These are phyloP conservation scores for Phytophthora macrochlamydospora DNA, from an alignment of 352 stramenopile genomes.

Conservation along the genomic window DNA sequence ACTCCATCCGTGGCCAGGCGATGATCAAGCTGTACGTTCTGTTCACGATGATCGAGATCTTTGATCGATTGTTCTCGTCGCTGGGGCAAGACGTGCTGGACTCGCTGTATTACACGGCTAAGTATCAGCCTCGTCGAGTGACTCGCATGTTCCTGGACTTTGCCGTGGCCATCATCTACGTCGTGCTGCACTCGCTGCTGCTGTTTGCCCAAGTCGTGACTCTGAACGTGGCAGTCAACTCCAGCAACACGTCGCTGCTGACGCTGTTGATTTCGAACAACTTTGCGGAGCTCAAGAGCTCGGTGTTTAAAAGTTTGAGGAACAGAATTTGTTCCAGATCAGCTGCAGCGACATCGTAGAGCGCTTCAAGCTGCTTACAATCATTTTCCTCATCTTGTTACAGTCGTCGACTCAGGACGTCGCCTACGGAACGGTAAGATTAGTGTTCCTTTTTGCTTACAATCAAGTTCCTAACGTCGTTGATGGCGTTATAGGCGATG, in stretches of 20 bases:
- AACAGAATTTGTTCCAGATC: slow-evolving; percentile 98
- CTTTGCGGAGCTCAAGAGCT: slow-evolving; percentile 98
- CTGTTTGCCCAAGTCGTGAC: slow-evolving; percentile 97
- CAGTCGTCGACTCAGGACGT: slow-evolving; percentile 84
- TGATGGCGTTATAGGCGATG: slow-evolving; percentile 55
- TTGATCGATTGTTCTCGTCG: slow-evolving; percentile 96
- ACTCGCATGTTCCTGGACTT: slow-evolving; percentile 81
- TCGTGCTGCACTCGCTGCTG: slow-evolving; percentile 93
- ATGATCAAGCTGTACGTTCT: slow-evolving; percentile 99
- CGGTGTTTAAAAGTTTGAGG: slow-evolving; percentile 98
- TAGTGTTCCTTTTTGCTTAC: background rate
- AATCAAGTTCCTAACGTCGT: background rate
- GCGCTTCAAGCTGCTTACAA: slow-evolving; percentile 97
- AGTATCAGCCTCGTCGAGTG: slow-evolving; percentile 78
- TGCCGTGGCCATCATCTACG: slow-evolving; percentile 74
- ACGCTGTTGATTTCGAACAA: slow-evolving; percentile 98
- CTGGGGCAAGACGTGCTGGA: slow-evolving; percentile 98
- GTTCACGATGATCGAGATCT: slow-evolving; percentile 99
- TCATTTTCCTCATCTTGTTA: slow-evolving; percentile 95
- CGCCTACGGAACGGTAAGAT: slow-evolving; percentile 71
- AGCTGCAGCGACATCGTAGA: slow-evolving; percentile 97
- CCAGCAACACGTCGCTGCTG: slow-evolving; percentile 93
- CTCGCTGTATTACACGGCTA: slow-evolving; percentile 91
- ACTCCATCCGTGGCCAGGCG: slow-evolving; percentile 97
- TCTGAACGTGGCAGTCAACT: slow-evolving; percentile 97